phyloP scores from a whole-genome alignment of 768 basidiomycete genomes.

The Leccinum boreale region DNA sequence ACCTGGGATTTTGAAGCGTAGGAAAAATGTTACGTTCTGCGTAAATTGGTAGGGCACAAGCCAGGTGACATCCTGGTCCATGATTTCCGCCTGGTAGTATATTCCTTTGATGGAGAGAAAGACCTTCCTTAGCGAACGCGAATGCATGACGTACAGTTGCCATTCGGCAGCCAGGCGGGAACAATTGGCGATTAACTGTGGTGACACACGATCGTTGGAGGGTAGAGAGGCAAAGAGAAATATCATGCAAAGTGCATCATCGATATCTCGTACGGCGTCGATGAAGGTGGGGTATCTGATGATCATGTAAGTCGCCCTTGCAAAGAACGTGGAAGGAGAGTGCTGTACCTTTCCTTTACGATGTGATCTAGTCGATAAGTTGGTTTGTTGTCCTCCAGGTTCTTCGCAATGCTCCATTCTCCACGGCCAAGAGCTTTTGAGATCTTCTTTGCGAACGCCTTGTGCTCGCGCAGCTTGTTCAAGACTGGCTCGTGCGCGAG shows the following conservation, averaged over 20 bases:
- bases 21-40: slow-evolving; percentile 63
- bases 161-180: slow-evolving; percentile 89
- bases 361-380: slow-evolving; percentile 92
- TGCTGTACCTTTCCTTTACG: slow-evolving; percentile 86
- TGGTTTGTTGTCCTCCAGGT: slow-evolving; percentile 89
- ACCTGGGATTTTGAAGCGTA: background rate
- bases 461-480: slow-evolving; percentile 92
- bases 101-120: slow-evolving; percentile 98
- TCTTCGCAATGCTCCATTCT: slow-evolving; percentile 95
- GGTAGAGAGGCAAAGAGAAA: slow-evolving; percentile 91
- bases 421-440: slow-evolving; percentile 88
- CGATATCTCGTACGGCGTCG: slow-evolving; percentile 93
- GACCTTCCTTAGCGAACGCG: slow-evolving; percentile 77
- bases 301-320: slow-evolving; percentile 7
- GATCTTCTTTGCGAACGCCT: slow-evolving; percentile 96
- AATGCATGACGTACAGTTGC: slow-evolving; percentile 94
- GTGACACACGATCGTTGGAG: slow-evolving; percentile 75
- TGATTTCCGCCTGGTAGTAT: slow-evolving; percentile 94
- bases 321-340: background rate
- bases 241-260: slow-evolving; percentile 94
- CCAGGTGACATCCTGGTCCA: slow-evolving; percentile 93
- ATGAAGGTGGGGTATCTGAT: slow-evolving; percentile 93
- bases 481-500: slow-evolving; percentile 95
- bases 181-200: slow-evolving; percentile 87
- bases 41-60: slow-evolving; percentile 97